Percentiles rank a stretch among this genome's conserved stretches.
Conservation (phyloP, 371 early-diverging fungal species). For the Batkoa obscura region DNA sequence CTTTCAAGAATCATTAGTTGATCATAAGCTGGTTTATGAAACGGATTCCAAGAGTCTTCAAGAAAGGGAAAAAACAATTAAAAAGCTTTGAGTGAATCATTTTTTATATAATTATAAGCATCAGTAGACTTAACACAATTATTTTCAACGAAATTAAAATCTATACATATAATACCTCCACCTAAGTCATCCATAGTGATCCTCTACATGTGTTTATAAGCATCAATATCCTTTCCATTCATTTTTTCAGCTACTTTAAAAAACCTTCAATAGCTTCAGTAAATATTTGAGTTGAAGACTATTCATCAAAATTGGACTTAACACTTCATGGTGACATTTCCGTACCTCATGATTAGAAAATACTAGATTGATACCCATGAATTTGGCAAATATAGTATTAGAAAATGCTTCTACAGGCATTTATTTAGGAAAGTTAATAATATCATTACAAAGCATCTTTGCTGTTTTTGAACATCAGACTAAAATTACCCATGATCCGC, state of each 20-base stretch:
- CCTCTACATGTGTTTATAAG: not conserved
- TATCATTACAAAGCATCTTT: not conserved
- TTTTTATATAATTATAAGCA: not conserved
- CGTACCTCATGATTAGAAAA: not conserved
- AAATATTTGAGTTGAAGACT: not conserved
- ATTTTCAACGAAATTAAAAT: not conserved
- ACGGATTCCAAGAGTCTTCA: not conserved
- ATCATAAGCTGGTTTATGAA: not conserved
- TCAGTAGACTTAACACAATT: not conserved
- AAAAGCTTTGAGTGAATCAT: not conserved
- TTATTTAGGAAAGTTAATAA: not conserved
- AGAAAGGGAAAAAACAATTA: not conserved
- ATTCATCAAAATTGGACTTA: constrained; percentile 11
- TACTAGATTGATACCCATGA: not conserved
- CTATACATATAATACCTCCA: not conserved
- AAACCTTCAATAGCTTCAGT: not conserved
- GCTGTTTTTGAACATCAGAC: not conserved
- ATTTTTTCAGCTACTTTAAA: not conserved
- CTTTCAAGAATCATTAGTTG: not conserved
- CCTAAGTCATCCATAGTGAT: not conserved
- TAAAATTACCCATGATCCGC: not conserved
- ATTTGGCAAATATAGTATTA: not conserved
- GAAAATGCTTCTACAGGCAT: not conserved
- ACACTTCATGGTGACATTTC: constrained; percentile 2
- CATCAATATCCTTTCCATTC: constrained; percentile 14